These are phyloP conservation scores for Cladosporium sp. DNA, from an alignment of 2,329 filamentous ascomycete genomes.

Conservation along the genomic window DNA sequence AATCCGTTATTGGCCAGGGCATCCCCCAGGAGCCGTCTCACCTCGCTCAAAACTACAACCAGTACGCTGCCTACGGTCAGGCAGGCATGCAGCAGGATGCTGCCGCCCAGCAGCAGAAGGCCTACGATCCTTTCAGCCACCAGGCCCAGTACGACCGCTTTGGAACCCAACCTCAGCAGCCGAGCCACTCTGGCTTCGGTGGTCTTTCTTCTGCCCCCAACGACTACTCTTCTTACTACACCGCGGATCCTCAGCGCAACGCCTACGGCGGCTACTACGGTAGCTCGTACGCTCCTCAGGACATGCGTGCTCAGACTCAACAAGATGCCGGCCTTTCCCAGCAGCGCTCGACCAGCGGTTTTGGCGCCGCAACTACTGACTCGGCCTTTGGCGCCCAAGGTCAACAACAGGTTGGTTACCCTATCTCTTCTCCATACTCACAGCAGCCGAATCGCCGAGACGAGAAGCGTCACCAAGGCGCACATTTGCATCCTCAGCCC, in stretches of 20 bases:
- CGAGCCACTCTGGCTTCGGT: constrained; percentile 55
- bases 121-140: constrained; percentile 81
- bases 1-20: constrained; percentile 47
- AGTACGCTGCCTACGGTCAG: constrained; percentile 67
- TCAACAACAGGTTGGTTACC: constrained; percentile 45
- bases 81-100: constrained; percentile 50
- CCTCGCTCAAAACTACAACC: constrained; percentile 47
- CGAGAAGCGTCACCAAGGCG: not conserved
- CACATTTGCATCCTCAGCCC: not conserved
- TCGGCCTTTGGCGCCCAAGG: constrained; percentile 58
- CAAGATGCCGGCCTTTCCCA: constrained; percentile 69
- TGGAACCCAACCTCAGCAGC: constrained; percentile 51
- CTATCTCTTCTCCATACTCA: constrained; percentile 8
- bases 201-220: constrained; percentile 68
- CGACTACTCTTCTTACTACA: constrained; percentile 85
- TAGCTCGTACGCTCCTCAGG: constrained; percentile 48
- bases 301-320: constrained; percentile 48
- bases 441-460: not conserved
- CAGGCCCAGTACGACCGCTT: constrained; percentile 55
- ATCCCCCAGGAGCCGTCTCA: constrained; percentile 44
- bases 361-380: constrained; percentile 58
- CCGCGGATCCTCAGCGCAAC: constrained; percentile 67
- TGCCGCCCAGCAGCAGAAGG: constrained; percentile 64
- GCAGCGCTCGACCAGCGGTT: constrained; percentile 73
- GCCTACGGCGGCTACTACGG: constrained; percentile 67